These are phyloP conservation scores for Claviceps sp. DNA, from an alignment of 2,329 filamentous ascomycete genomes.

Conservation along the genomic window DNA sequence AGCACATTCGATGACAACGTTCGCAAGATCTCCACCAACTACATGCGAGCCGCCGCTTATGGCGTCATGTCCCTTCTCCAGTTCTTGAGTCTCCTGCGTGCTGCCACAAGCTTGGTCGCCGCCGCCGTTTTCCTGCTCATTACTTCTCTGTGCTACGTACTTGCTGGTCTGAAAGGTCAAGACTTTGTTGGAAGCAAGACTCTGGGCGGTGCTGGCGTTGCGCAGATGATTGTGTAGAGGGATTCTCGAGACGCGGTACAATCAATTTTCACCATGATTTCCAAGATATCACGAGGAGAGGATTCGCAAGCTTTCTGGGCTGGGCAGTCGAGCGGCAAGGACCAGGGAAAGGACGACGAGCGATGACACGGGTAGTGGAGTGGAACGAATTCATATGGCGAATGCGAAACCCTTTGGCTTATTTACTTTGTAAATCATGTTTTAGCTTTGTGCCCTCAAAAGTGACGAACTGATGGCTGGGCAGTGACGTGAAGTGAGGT, in stretches of 20 bases:
- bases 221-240: conserved; percentile 87
- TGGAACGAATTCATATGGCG: not conserved
- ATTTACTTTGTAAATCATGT: not conserved
- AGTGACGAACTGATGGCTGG: conserved; percentile 9
- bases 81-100: conserved; percentile 62
- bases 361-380: not conserved
- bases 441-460: not conserved
- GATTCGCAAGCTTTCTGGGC: not conserved
- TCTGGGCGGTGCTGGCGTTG: conserved; percentile 81
- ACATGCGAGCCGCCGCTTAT: conserved; percentile 88
- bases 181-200: conserved; percentile 91
- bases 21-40: conserved; percentile 88
- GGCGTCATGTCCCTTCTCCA: conserved; percentile 66
- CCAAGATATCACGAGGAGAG: not conserved
- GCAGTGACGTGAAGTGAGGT: conserved; percentile 14
- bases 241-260: not conserved
- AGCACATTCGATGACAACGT: conserved; percentile 78
- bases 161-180: conserved; percentile 71
- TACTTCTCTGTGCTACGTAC: conserved; percentile 65
- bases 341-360: not conserved
- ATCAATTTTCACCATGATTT: not conserved
- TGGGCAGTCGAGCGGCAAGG: not conserved
- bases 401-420: not conserved
- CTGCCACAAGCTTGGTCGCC: conserved; percentile 64
- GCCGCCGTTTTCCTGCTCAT: conserved; percentile 70